Conservation (phyloP, 176 grass and related monocot genomes). For the Panicum miliaceum region DNA sequence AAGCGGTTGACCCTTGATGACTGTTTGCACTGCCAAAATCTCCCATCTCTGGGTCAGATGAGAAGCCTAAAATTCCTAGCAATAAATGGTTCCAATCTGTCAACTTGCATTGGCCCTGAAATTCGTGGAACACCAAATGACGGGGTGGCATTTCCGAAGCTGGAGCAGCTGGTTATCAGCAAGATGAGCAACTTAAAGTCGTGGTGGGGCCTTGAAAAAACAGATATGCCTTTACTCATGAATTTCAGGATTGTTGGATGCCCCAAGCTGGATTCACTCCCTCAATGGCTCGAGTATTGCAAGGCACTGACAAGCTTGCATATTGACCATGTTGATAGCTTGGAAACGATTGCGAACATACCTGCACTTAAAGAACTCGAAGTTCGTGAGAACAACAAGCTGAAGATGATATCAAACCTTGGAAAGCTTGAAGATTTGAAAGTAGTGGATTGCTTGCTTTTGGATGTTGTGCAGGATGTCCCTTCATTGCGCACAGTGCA, state of each 20-base stretch:
- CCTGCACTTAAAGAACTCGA: constrained; percentile 45
- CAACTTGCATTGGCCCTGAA: constrained; percentile 37
- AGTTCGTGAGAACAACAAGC: constrained; percentile 35
- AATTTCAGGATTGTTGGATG: constrained; percentile 50
- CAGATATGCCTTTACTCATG: constrained; percentile 55
- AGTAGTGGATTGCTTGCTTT: constrained; percentile 43
- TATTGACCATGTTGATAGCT: constrained; percentile 37
- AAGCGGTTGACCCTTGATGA: constrained; percentile 42
- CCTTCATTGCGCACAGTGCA: constrained; percentile 34
- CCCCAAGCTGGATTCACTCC: constrained; percentile 51
- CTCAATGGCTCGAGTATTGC: constrained; percentile 49
- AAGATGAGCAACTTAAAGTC: constrained; percentile 50
- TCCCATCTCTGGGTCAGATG: constrained; percentile 59
- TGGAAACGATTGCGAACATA: constrained; percentile 51
- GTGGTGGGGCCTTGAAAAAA: constrained; percentile 37
- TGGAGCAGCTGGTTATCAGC: constrained; percentile 50
- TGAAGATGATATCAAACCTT: constrained; percentile 50
- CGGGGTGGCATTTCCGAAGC: constrained; percentile 57
- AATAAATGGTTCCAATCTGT: constrained; percentile 41
- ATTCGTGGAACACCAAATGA: constrained; percentile 24
- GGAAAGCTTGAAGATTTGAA: constrained; percentile 47
- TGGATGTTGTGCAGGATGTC: constrained; percentile 39
- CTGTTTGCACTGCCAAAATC: constrained; percentile 33
- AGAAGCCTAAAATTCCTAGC: constrained; percentile 43
- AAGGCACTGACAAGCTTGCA: constrained; percentile 44